phyloP scores from a whole-genome alignment of 495 filamentous ascomycete species.

The Corynascus novoguineensis region DNA sequence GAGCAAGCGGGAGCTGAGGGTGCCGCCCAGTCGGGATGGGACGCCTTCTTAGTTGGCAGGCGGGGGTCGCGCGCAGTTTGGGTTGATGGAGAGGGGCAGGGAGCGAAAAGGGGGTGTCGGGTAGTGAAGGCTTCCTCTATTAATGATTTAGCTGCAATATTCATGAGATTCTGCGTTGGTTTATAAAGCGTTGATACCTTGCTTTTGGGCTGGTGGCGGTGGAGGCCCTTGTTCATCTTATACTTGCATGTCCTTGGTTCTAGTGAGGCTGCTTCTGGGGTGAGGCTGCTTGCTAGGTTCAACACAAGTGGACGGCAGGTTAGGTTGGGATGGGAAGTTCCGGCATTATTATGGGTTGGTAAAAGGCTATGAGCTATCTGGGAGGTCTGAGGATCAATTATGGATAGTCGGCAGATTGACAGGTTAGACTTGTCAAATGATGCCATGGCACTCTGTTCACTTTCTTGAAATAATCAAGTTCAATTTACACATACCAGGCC shows the following conservation, averaged over 20 bases:
- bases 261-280: background rate
- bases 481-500: too few relatives aligned
- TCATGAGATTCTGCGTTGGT: background rate
- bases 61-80: background rate
- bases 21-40: conserved; percentile 11
- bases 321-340: background rate
- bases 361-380: too few relatives aligned
- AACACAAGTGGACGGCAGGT: background rate
- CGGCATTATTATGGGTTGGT: too few relatives aligned
- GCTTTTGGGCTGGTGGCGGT: background rate
- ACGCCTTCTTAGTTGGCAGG: conserved; percentile 5
- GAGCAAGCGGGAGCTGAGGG: conserved; percentile 45
- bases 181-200: background rate
- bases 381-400: too few relatives aligned
- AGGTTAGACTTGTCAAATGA: too few relatives aligned
- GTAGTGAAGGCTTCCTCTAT: background rate
- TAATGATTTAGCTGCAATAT: background rate
- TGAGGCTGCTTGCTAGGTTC: background rate
- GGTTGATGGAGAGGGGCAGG: background rate
- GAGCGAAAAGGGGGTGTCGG: background rate
- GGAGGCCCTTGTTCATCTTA: background rate
- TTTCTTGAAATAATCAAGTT: too few relatives aligned
- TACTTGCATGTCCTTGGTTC: background rate
- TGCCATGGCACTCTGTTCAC: too few relatives aligned
- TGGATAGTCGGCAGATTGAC: too few relatives aligned